Percentiles rank a stretch among this genome's conserved stretches.
phyloP scores from a whole-genome alignment of 345 rosid species.

The Schrenkiella parvula region DNA sequence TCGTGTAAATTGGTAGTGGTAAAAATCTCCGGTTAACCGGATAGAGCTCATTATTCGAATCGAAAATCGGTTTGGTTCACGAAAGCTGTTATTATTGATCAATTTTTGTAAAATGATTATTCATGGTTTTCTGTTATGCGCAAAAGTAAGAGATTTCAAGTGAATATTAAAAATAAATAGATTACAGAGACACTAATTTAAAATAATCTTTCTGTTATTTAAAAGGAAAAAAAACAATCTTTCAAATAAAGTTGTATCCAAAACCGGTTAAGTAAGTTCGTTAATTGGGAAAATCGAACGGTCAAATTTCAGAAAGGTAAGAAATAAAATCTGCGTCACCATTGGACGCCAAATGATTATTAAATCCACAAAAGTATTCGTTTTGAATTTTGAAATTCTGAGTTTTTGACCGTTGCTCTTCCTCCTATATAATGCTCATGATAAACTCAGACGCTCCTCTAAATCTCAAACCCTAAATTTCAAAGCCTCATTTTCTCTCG shows the following conservation, averaged over 20 bases:
- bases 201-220: too few species aligned
- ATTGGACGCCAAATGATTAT: conserved; percentile 7
- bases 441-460: background rate
- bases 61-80: conserved; percentile 4
- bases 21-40: background rate
- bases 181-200: too few species aligned
- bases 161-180: background rate
- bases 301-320: background rate
- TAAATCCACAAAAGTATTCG: background rate
- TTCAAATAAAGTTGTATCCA: background rate
- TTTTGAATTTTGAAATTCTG: conserved; percentile 24
- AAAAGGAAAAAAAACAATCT: too few species aligned
- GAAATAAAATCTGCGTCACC: background rate
- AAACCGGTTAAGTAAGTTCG: background rate
- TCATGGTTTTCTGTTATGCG: background rate
- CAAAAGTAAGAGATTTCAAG: background rate
- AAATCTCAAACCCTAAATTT: background rate
- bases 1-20: conserved; percentile 13
- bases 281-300: background rate
- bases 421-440: background rate
- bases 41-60: background rate
- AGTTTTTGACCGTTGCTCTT: conserved; percentile 19
- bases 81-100: background rate
- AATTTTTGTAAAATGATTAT: background rate
- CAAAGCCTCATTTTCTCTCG: background rate